Evolutionary conservation across 257 asterid genomes (phyloP).

Genomic region (Rhazya stricta): DNA sequence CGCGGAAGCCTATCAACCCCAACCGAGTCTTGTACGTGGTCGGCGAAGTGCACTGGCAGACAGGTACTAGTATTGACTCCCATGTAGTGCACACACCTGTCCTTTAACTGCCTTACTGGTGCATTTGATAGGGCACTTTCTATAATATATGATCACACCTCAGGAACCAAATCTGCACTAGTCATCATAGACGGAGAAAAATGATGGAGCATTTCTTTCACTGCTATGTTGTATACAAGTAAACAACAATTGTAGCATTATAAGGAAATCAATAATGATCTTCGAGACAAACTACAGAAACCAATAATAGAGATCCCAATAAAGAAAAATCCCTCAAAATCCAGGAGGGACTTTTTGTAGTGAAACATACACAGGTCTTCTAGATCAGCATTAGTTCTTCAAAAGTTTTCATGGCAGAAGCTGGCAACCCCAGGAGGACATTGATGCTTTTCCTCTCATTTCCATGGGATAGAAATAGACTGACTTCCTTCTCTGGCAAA

Average conservation of each 20-base stretch:
- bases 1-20: too few relatives aligned
- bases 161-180: too few relatives aligned
- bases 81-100: too few relatives aligned
- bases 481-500: conserved; percentile 80
- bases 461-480: conserved; percentile 74
- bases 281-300: background rate
- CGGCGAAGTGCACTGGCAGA: too few relatives aligned
- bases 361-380: background rate
- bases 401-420: conserved; percentile 71
- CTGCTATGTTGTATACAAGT: background rate
- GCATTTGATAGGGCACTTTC: too few relatives aligned
- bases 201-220: background rate
- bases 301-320: background rate
- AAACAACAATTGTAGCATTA: background rate
- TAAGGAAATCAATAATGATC: background rate
- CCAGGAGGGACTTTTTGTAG: background rate
- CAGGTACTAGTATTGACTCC: too few relatives aligned
- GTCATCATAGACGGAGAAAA: too few relatives aligned
- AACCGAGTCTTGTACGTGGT: too few relatives aligned
- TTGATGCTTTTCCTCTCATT: conserved; percentile 63
- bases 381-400: conserved; percentile 52
- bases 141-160: too few relatives aligned
- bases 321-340: background rate
- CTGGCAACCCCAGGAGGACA: conserved; percentile 87
- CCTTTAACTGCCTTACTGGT: too few relatives aligned